Base-by-base conservation (phyloP, 345 rosid species). In the Brassica nigra region DNA sequence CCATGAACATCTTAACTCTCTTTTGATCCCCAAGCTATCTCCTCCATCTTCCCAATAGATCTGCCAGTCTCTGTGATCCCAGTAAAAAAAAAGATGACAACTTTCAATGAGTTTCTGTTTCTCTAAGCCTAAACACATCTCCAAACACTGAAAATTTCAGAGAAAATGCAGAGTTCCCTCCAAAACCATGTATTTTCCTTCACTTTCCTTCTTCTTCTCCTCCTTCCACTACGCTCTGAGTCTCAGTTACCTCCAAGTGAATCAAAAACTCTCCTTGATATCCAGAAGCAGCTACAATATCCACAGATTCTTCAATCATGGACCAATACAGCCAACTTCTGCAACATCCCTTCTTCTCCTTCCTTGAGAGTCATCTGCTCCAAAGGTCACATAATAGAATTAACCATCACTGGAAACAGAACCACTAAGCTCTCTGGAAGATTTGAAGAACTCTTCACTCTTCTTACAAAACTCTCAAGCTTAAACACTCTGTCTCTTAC, bases 251-350 rank as follows among this genome's bases (percentile, higher is more conserved):
- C 80, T 59, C 85, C 90, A 33, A 83, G 77, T 44, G 97, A 95
- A 77, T 77, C 87, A 73, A 78, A 80, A 52, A 83, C 80, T 49
- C 86, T 92, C 64, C 72, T 87, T 73, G 94, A 87, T 76, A 81
- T 91, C 76, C 90, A 84, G 72, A 86, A 84, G 68, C 89, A 84
- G 20, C 86, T 95, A 4, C 91, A 95, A 62, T 88, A 90, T 79
- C 97, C 99, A 6, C 73, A 82, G 14, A 81, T 75, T 81, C 92
- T 95, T 83, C 90, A 82, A 31, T 82, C 88, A 78, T 95, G 98
- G 97, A 87, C 74, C 16, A 87, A 86, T 3, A 92, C 90, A 86
- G 87, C 94, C 77, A 87, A 87, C 78, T 91, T 92, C 86, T 95
- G 97, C 52, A 76, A 84, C 77, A 78, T 89, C 65, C 94, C 93